These are phyloP conservation scores for Phyllosticta paracitricarpa DNA, from an alignment of 2,329 filamentous ascomycete species.

Conservation along the genomic window DNA sequence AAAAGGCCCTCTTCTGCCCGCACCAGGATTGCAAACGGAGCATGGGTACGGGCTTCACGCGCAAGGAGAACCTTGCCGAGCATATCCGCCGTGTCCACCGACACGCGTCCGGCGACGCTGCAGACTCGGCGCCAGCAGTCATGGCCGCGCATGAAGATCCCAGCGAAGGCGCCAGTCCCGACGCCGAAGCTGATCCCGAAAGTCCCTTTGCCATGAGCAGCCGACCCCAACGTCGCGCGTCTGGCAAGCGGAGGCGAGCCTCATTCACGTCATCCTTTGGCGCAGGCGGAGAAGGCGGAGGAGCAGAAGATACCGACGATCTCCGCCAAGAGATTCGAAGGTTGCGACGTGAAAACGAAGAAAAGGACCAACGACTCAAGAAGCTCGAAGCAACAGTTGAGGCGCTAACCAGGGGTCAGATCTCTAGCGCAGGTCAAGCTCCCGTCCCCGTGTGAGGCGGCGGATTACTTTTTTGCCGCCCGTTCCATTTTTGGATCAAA, in stretches of 20 bases:
- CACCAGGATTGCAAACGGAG: conserved; percentile 82
- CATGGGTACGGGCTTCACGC: conserved; percentile 78
- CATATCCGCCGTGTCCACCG: conserved; percentile 81
- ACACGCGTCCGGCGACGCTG: conserved; percentile 20
- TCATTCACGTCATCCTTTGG: conserved; percentile 18
- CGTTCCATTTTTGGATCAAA: neutral
- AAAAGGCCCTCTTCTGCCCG: conserved; percentile 79
- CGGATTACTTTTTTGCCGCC: neutral
- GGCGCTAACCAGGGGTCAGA: conserved; percentile 5
- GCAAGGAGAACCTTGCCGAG: conserved; percentile 89
- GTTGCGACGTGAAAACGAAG: conserved; percentile 30
- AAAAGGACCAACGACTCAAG: conserved; percentile 29
- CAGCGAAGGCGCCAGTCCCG: conserved; percentile 10
- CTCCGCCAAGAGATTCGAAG: conserved; percentile 31
- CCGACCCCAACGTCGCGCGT: conserved; percentile 14
- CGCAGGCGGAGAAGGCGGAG: conserved; percentile 11
- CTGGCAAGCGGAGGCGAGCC: conserved; percentile 23
- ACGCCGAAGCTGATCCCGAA: conserved; percentile 16
- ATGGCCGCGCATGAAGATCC: neutral
- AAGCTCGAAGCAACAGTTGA: conserved; percentile 26
- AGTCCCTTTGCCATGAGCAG: conserved; percentile 18
- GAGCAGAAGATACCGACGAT: conserved; percentile 22
- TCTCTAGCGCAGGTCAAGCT: neutral
- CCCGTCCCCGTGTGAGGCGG: neutral
- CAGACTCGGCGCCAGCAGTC: neutral